Conservation (phyloP, 1,284 basidiomycete species). For the Ustilago bromivora region DNA sequence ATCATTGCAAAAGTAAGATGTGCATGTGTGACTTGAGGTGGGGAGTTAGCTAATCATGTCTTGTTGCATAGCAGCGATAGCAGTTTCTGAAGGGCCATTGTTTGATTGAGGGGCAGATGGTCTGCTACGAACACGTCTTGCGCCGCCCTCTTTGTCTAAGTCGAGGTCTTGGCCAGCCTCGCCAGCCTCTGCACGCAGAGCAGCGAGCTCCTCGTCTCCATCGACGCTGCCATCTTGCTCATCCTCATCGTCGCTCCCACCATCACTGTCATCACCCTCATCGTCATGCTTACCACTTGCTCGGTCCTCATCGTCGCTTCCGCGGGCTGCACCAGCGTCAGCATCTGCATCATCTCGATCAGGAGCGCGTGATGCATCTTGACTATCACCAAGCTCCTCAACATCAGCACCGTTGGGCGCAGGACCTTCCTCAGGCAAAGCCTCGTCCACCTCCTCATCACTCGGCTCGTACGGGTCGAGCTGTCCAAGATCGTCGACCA, state of each 20-base stretch:
- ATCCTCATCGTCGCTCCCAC: slow-evolving; percentile 42
- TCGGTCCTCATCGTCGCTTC: slow-evolving; percentile 16
- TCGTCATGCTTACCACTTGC: slow-evolving; percentile 27
- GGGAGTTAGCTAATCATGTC: slow-evolving; percentile 19
- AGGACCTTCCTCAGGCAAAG: slow-evolving; percentile 12
- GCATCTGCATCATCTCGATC: slow-evolving; percentile 16
- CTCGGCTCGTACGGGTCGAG: slow-evolving; percentile 50
- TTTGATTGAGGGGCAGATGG: slow-evolving; percentile 16
- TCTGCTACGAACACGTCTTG: slow-evolving; percentile 30
- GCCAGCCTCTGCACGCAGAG: slow-evolving; percentile 52
- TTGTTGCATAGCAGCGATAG: slow-evolving; percentile 28
- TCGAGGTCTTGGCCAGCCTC: slow-evolving; percentile 50
- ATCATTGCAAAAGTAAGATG: background rate
- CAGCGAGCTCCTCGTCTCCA: slow-evolving; percentile 63
- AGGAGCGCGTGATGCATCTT: slow-evolving; percentile 4
- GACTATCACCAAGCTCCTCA: slow-evolving; percentile 5
- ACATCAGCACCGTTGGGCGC: slow-evolving; percentile 13
- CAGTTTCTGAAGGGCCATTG: slow-evolving; percentile 8
- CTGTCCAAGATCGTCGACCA: slow-evolving; percentile 56
- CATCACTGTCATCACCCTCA: slow-evolving; percentile 30
- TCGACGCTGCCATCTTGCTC: slow-evolving; percentile 57
- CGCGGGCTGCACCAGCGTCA: slow-evolving; percentile 14
- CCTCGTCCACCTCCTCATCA: slow-evolving; percentile 46
- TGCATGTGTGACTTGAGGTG: background rate
- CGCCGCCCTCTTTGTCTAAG: slow-evolving; percentile 21